A percentile compares a stretch with the other conserved stretches of the same genome.
Conservation (phyloP, 2,329 filamentous ascomycete species). For the Alternaria infectoria region DNA sequence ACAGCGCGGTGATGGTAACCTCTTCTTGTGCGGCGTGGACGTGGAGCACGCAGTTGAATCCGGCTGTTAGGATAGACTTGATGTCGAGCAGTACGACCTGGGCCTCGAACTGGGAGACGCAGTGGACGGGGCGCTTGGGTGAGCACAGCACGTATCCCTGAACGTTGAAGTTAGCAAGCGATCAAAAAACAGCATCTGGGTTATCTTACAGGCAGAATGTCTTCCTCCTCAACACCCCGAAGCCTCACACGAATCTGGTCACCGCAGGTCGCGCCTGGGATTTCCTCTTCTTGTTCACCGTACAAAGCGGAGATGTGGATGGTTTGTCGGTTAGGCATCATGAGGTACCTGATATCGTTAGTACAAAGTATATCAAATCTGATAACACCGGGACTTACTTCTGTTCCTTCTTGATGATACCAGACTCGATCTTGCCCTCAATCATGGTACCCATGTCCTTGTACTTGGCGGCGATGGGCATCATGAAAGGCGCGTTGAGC, state of each 20-base stretch:
- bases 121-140: slow-evolving; percentile 90
- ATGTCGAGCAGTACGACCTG: slow-evolving; percentile 95
- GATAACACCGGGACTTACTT: not conserved
- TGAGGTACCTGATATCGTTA: slow-evolving; percentile 74
- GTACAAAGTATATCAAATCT: not conserved
- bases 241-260: slow-evolving; percentile 93
- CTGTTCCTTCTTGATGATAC: slow-evolving; percentile 17
- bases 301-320: slow-evolving; percentile 86
- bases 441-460: slow-evolving; percentile 96
- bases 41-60: slow-evolving; percentile 97
- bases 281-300: slow-evolving; percentile 95
- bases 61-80: slow-evolving; percentile 90
- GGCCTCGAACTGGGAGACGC: slow-evolving; percentile 87
- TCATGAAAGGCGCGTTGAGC: slow-evolving; percentile 98
- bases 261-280: slow-evolving; percentile 80
- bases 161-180: not conserved
- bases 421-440: slow-evolving; percentile 96
- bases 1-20: slow-evolving; percentile 83
- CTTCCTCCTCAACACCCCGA: slow-evolving; percentile 95
- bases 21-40: slow-evolving; percentile 98
- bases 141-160: slow-evolving; percentile 88
- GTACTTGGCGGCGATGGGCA: slow-evolving; percentile 96
- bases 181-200: too few species aligned
- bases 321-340: slow-evolving; percentile 93
- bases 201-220: slow-evolving; percentile 81